Conservation (phyloP, 495 filamentous ascomycete species). For the Trichoderma asperelloides region DNA sequence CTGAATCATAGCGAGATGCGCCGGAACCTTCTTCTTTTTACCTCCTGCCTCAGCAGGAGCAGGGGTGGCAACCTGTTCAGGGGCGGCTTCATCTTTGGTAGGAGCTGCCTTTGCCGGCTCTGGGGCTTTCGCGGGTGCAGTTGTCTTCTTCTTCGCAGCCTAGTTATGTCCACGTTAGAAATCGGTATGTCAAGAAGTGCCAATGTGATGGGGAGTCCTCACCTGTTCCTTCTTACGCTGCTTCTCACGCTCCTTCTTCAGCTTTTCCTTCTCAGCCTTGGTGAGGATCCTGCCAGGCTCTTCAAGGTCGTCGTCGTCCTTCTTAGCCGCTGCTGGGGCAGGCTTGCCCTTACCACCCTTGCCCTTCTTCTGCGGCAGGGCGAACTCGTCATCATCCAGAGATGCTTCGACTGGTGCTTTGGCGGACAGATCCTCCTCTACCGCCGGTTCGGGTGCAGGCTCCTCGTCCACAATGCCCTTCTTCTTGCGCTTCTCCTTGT, state of each 20-base stretch:
- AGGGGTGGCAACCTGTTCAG: constrained; percentile 25
- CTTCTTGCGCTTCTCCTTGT: constrained; percentile 84
- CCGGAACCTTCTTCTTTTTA: constrained; percentile 86
- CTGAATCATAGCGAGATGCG: constrained; percentile 73
- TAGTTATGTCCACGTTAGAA: constrained; percentile 22
- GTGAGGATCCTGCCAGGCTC: constrained; percentile 62
- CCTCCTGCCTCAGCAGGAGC: constrained; percentile 42
- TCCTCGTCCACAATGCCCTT: constrained; percentile 69
- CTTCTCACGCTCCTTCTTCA: constrained; percentile 94
- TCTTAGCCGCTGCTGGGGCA: constrained; percentile 38
- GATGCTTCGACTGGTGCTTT: constrained; percentile 50
- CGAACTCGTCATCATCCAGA: constrained; percentile 82
- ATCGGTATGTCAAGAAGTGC: not conserved
- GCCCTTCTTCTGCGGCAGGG: constrained; percentile 82
- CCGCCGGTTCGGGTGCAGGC: constrained; percentile 48
- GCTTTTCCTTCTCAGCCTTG: constrained; percentile 93
- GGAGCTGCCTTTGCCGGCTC: constrained; percentile 38
- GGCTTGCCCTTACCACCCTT: constrained; percentile 88
- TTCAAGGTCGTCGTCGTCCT: constrained; percentile 45
- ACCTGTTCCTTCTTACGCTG: constrained; percentile 88
- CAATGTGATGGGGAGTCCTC: constrained; percentile 15
- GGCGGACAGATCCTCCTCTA: constrained; percentile 40
- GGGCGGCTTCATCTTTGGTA: constrained; percentile 26
- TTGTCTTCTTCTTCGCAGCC: constrained; percentile 63
- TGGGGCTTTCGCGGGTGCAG: constrained; percentile 37